Conservation (phyloP, 1,284 basidiomycete genomes). For the Gymnopus androsaceus region DNA sequence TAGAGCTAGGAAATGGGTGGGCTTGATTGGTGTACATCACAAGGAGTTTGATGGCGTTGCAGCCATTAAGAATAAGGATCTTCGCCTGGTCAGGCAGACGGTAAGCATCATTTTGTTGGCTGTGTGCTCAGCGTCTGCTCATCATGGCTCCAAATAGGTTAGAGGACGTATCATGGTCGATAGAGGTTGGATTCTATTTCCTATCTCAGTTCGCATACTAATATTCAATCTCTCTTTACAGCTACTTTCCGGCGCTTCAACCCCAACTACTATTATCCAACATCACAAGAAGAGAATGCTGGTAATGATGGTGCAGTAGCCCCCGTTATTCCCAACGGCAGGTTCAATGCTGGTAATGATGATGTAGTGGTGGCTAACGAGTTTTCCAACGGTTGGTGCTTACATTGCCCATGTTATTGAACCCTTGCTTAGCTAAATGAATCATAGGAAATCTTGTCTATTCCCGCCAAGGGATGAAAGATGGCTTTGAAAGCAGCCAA, state of each 20-base stretch:
- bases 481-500: constrained; percentile 29
- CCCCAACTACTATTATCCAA: constrained; percentile 47
- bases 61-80: constrained; percentile 34
- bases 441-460: constrained; percentile 24
- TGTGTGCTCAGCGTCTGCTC: constrained; percentile 5
- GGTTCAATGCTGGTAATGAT: no score
- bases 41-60: constrained; percentile 55
- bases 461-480: constrained; percentile 26
- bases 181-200: constrained; percentile 37
- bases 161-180: constrained; percentile 58
- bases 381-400: constrained; percentile 6
- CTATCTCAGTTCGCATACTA: neutral
- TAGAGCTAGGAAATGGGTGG: constrained; percentile 55
- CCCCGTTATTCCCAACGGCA: no score
- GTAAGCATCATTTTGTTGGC: constrained; percentile 30
- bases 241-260: constrained; percentile 52
- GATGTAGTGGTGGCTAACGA: no score
- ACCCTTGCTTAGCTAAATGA: neutral
- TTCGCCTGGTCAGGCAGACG: constrained; percentile 44
- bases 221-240: constrained; percentile 18
- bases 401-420: neutral
- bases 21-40: constrained; percentile 53
- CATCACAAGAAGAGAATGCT: constrained; percentile 22
- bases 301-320: no score
- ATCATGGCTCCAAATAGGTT: no score